Base-by-base conservation (phyloP, 352 stramenopile species). In the Phytopythium cucurbitacearum region DNA sequence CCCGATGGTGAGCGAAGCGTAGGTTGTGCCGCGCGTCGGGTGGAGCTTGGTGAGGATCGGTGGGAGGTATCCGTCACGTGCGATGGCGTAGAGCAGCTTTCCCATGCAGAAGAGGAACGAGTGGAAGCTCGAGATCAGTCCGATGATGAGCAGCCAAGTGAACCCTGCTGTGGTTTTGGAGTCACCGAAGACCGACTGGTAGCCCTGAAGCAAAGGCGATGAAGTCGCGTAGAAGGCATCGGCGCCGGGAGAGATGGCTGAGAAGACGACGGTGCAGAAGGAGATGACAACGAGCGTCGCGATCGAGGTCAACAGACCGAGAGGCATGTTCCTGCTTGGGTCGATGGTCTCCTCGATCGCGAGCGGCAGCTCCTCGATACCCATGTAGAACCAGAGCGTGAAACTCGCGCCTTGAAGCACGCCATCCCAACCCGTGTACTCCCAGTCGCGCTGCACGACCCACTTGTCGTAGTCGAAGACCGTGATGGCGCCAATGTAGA, bases 71-170 rank as follows among this genome's bases (percentile, higher is more conserved):
- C 78, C 78, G 44, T 89, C 78, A 11, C 76, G 73, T n/a, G 78
- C 78, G 53, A 89, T 89, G 11, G 78, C 78, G 46, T 73, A 84
- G 16, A 88, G 55, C 41, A 88, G 43, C 15, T 80, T 70, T 15
- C 77, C 77, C 77, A 89, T 89, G 62, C 78, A 89, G 51, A 80
- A 89, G n/a, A 89, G 73, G 54, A 89, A 89, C 53, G 75, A 89
- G 64, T 87, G 75, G 56, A 89, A 89, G 57, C 71, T 84, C 16
- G 69, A 65, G 55, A 89, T 73, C 5, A 87, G 65, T 0, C 78
- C 78, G 2, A 89, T 49, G 37, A 87, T 72, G 16, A 89, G 61
- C 41, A 89, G 57, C 78, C 78, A 89, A 41, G 78, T 84, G 43
- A 89, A 89, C 8, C 61, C 78, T 15, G 75, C 77, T 7, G 77